Base-by-base conservation (phyloP, 1,139 yeast species). In the Debaryomycetaceae sp. region DNA sequence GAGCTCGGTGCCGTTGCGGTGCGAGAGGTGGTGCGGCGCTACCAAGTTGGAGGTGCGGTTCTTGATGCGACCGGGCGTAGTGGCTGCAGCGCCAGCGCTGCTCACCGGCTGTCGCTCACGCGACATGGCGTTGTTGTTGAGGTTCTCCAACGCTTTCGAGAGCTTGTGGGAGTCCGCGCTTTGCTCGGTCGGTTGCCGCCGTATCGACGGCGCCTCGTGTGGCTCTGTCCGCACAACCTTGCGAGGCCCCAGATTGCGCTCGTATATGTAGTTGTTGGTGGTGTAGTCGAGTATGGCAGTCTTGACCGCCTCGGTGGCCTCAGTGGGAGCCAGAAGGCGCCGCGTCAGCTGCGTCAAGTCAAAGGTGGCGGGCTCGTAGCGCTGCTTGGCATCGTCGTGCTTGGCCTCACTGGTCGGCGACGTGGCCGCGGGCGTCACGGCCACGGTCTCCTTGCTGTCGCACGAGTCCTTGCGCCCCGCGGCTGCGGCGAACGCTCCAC, bases 321-420 rank as follows among this genome's bases (percentile, higher is more conserved):
- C 29, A 3, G 31, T 21, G 5, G 58, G 58, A 5, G 45, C 40
- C 10, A 58, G 53, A 32, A 48, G 49, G 20, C 66, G 44, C 21
- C 67, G 41, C 4, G 60, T 47, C 14, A 67, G 62, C 32, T 57
- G 56, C 23, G 56, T 49, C n/a, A 65, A 45, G 37, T 66, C 72
- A 40, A 61, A 64, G 7, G 46, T 49, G 2, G 73, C 73, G 0
- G 73, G 73, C n/a, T 45, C 44, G 39, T 66, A 66, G 11, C 31
- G 32, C 11, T 31, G 31, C 4, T 34, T 31, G 5, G 14, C 24
- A 12, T 20, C 28, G 24, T 25, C 13, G 20, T 13, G 31, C n/a
- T 29, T 26, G 3, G 28, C 34, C 13, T 18, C 21, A 11, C 21
- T 28, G 14, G 21, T n/a, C 12, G 33, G 29, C 5, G 32, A 10